Base-by-base conservation (phyloP, 1,139 yeast species). In the Casaregolazyma suthepensis region DNA sequence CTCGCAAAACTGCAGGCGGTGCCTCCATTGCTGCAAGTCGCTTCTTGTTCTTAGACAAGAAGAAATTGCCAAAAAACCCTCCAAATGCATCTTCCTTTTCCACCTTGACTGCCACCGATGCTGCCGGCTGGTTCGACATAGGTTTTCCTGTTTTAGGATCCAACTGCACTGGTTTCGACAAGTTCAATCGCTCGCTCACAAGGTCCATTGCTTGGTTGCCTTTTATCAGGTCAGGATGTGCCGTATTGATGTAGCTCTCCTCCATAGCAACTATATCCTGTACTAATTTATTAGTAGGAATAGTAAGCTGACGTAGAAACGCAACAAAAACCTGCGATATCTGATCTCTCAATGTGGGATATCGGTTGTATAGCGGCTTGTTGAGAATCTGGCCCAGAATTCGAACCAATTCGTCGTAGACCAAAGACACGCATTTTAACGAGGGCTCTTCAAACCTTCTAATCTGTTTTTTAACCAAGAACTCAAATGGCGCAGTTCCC, bases 401-500 rank as follows among this genome's bases (percentile, higher is more conserved):
- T 66, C 98, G 82, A 44, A 89, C 95, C 71, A 93, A 79, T 74
- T 93, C 99, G 70, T 93, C 99, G 70, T 88, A 93, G 53, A 93
- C 89, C 64, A 93, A 80, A 61, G 87, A 85, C 59, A 91, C 91
- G 75, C 98, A 88, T 68, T 96, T 83, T 57, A 88, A 66, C 5
- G 95, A 77, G n/a, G 99, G 99, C 63, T 93, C 98, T 71, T 91
- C 96, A 76, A 93, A 90, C 71, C 99, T 82, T 63, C 78, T 83
- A 61, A 93, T 91, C 73, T 93, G 99, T 69, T 90, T 96, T 71
- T 88, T 89, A 51, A 93, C 96, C 62, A 93, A 78, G 29, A 93
- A 96, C 71, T 91, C 98, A 69, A 93, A 93, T 1, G 98, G 98
- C 64, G 89, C 93, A 15, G 98, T 90, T 52, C 97, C 97, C 54